Percentiles rank a stretch among this genome's conserved stretches.
phyloP scores from a whole-genome alignment of 2,329 filamentous ascomycete species.

The Penicillium hordei region DNA sequence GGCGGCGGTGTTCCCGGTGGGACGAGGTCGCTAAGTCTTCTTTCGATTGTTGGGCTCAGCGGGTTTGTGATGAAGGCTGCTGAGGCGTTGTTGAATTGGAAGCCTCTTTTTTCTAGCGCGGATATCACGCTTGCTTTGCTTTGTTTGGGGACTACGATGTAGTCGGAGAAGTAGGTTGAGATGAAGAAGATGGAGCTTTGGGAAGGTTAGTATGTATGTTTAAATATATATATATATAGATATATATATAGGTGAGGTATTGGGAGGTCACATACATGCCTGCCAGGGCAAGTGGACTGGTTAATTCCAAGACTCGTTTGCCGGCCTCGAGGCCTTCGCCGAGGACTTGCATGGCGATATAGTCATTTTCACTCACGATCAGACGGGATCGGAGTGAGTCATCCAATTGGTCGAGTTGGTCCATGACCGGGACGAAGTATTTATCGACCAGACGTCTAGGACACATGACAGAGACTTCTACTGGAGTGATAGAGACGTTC shows the following conservation, averaged over 20 bases:
- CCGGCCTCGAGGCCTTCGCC: constrained; percentile 88
- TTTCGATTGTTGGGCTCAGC: constrained; percentile 38
- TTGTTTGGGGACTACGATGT: constrained; percentile 82
- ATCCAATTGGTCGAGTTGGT: constrained; percentile 55
- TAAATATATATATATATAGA: background rate
- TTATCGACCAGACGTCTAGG: constrained; percentile 70
- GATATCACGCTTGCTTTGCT: constrained; percentile 72
- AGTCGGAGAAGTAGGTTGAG: constrained; percentile 96
- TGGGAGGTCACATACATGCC: constrained; percentile 62
- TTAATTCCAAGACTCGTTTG: constrained; percentile 86
- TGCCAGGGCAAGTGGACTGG: constrained; percentile 83
- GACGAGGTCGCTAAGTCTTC: constrained; percentile 25
- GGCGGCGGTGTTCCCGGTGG: constrained; percentile 71
- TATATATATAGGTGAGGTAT: background rate
- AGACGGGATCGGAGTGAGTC: constrained; percentile 52
- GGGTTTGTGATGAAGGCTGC: constrained; percentile 64
- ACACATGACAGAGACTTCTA: constrained; percentile 91
- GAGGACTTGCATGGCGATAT: constrained; percentile 84
- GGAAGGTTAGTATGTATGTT: constrained; percentile 13
- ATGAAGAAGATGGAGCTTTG: constrained; percentile 89
- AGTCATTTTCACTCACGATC: constrained; percentile 77
- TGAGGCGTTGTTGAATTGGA: constrained; percentile 72
- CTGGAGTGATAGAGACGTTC: constrained; percentile 87
- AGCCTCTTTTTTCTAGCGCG: constrained; percentile 75
- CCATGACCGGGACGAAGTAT: constrained; percentile 72